phyloP scores from a whole-genome alignment of 371 early-diverging fungal genomes.

The Basidiobolus meristosporus region DNA sequence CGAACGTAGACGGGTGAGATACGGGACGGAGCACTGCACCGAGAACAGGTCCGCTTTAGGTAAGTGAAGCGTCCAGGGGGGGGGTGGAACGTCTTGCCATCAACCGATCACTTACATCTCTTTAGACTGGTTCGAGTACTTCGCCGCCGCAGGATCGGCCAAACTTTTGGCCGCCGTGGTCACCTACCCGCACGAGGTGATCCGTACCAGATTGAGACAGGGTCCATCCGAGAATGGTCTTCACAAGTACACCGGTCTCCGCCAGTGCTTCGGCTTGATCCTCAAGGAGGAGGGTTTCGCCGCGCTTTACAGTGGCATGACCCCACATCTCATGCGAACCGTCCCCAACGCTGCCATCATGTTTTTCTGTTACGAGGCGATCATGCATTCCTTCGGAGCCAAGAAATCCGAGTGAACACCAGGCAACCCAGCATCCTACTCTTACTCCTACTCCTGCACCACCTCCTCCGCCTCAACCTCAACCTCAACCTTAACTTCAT shows the following conservation, averaged over 20 bases:
- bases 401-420: too few relatives aligned
- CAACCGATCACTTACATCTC: too few relatives aligned
- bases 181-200: conserved; percentile 72
- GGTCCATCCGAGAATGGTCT: conserved; percentile 62
- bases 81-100: too few relatives aligned
- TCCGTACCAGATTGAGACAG: conserved; percentile 72
- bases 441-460: too few relatives aligned
- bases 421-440: too few relatives aligned
- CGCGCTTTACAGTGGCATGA: conserved; percentile 86
- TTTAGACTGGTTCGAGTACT: conserved; percentile 51
- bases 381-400: conserved; percentile 6
- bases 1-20: too few relatives aligned
- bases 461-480: too few relatives aligned
- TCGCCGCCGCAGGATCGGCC: conserved; percentile 66
- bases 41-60: too few relatives aligned
- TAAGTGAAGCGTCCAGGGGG: too few relatives aligned
- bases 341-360: conserved; percentile 94
- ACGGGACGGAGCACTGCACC: too few relatives aligned
- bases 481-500: too few relatives aligned
- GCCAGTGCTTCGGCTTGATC: conserved; percentile 46
- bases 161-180: conserved; percentile 74
- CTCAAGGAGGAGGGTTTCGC: conserved; percentile 66
- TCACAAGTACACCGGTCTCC: conserved; percentile 64
- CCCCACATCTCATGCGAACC: conserved; percentile 82
- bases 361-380: conserved; percentile 82